phyloP scores from a whole-genome alignment of 768 basidiomycete species.

The Paxillus involutus region DNA sequence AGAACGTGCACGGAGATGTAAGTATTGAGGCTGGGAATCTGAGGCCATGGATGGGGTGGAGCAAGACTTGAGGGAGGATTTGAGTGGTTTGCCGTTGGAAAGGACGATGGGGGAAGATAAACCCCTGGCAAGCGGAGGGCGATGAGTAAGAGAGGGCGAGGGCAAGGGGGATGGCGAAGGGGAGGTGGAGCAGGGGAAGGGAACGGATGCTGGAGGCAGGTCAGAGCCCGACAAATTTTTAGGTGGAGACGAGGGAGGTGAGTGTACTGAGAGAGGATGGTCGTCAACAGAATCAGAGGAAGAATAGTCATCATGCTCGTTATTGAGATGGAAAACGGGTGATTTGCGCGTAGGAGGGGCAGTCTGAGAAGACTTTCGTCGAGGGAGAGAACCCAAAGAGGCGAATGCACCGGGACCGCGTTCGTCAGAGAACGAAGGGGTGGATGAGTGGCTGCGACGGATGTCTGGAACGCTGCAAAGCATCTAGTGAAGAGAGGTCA shows the following conservation, averaged over 20 bases:
- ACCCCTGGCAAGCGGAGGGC: slow-evolving; percentile 29
- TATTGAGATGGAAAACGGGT: slow-evolving; percentile 18
- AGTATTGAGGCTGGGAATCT: slow-evolving; percentile 1
- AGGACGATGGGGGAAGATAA: slow-evolving; percentile 48
- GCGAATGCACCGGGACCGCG: slow-evolving; percentile 49
- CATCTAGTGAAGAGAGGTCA: slow-evolving; percentile 19
- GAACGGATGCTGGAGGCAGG: slow-evolving; percentile 25
- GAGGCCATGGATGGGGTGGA: slow-evolving; percentile 16
- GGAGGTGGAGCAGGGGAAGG: slow-evolving; percentile 40
- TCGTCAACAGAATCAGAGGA: slow-evolving; percentile 16
- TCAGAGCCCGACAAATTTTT: slow-evolving; percentile 10
- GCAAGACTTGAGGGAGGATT: slow-evolving; percentile 70
- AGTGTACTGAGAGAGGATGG: not conserved
- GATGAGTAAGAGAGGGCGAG: not conserved
- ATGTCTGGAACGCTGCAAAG: slow-evolving; percentile 2
- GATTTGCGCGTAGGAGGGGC: slow-evolving; percentile 12
- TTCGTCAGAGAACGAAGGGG: slow-evolving; percentile 36
- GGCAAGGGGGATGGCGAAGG: slow-evolving; percentile 7
- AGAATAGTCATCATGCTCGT: slow-evolving; percentile 19
- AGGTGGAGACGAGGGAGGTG: slow-evolving; percentile 6
- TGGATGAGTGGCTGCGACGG: slow-evolving; percentile 6
- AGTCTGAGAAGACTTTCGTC: slow-evolving; percentile 25
- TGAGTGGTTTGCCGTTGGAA: slow-evolving; percentile 83
- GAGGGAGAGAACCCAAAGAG: slow-evolving; percentile 47
- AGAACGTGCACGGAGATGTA: slow-evolving; percentile 42